Conservation (phyloP, 1,284 basidiomycete species). For the Phylloboletellus chloephorus region DNA sequence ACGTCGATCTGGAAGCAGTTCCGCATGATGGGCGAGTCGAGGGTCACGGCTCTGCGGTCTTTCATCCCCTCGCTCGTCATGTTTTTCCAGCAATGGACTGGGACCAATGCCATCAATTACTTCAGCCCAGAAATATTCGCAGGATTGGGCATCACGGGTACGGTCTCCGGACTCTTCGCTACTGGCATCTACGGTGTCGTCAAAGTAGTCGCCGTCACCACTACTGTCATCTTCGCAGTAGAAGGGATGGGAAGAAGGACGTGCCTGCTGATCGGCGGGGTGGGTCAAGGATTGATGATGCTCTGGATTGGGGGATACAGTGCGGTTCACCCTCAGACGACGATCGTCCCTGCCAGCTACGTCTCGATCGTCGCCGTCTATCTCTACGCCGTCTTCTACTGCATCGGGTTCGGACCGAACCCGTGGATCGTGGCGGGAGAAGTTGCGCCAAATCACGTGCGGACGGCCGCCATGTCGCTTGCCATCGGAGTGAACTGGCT, state of each 20-base stretch:
- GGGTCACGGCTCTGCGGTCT: slow-evolving; percentile 40
- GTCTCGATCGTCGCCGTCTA: slow-evolving; percentile 47
- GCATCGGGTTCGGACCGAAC: slow-evolving; percentile 39
- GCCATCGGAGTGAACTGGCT: slow-evolving; percentile 45
- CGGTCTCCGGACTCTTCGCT: slow-evolving; percentile 48
- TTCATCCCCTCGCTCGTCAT: slow-evolving; percentile 51
- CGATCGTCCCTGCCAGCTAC: slow-evolving; percentile 41
- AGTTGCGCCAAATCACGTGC: slow-evolving; percentile 45
- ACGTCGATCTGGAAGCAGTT: slow-evolving; percentile 36
- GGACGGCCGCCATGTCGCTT: slow-evolving; percentile 39
- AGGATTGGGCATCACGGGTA: slow-evolving; percentile 50
- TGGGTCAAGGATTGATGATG: slow-evolving; percentile 44
- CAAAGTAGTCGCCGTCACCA: slow-evolving; percentile 43
- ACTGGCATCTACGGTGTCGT: slow-evolving; percentile 61
- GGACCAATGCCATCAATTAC: slow-evolving; percentile 60
- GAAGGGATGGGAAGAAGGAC: slow-evolving; percentile 43
- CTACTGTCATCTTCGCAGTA: slow-evolving; percentile 40
- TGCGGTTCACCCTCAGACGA: slow-evolving; percentile 34
- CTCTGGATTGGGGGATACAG: slow-evolving; percentile 47
- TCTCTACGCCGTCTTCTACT: slow-evolving; percentile 44
- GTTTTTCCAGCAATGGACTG: slow-evolving; percentile 56
- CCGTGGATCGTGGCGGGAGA: slow-evolving; percentile 46
- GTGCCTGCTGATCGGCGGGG: slow-evolving; percentile 42
- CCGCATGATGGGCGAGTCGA: slow-evolving; percentile 42
- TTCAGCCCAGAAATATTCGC: slow-evolving; percentile 47